Conservation (phyloP, 2,329 filamentous ascomycete species). For the Ascochyta fabae region DNA sequence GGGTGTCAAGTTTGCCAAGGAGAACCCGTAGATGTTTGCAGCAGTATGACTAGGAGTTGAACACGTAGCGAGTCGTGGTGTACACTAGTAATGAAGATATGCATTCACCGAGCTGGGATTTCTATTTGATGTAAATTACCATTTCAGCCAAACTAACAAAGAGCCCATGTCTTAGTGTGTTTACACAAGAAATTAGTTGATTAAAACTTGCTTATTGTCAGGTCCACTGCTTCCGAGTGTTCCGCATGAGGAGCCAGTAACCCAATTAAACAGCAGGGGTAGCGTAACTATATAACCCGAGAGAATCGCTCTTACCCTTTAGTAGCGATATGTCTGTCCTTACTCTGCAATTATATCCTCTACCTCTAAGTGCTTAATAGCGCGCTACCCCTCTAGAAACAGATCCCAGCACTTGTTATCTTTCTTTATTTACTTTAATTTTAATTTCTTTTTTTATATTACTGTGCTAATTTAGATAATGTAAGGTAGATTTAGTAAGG, state of each 20-base stretch:
- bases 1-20: conserved; percentile 73
- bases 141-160: too few species aligned
- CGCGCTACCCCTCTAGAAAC: neutral
- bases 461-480: too few species aligned
- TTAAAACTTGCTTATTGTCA: neutral
- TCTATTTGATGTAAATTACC: too few species aligned
- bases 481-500: too few species aligned
- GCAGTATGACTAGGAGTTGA: neutral
- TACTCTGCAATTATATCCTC: neutral
- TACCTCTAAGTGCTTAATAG: neutral
- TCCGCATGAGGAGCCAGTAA: neutral
- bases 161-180: too few species aligned
- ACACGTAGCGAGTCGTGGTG: conserved; percentile 15
- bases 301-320: neutral
- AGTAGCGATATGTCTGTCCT: neutral
- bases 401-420: neutral
- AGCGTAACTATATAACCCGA: neutral
- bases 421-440: too few species aligned
- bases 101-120: neutral
- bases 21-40: conserved; percentile 54
- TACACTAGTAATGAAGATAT: conserved; percentile 39
- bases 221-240: neutral
- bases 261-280: neutral
- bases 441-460: too few species aligned
- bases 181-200: too few species aligned